These are phyloP conservation scores for Linderina pennispora DNA, from an alignment of 192 early-diverging fungal genomes.

Conservation along the genomic window DNA sequence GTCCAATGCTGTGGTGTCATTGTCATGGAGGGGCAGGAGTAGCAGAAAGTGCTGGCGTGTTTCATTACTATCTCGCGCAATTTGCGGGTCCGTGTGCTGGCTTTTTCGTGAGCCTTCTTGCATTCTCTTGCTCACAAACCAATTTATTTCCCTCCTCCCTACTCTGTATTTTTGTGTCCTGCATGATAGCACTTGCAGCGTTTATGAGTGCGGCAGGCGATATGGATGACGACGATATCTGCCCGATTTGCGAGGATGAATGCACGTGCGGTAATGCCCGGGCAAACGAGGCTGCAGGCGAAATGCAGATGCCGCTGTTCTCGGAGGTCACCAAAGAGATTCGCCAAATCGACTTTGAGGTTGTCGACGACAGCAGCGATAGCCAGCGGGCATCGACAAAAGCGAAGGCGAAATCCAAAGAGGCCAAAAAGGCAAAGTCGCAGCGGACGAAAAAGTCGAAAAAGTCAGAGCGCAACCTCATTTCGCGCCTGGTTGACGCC, in stretches of 20 bases:
- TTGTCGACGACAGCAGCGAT: background rate
- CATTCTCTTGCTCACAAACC: background rate
- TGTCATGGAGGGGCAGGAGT: no score
- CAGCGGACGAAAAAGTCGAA: slow-evolving; percentile 15
- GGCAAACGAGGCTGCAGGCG: slow-evolving; percentile 1
- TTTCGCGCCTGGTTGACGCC: slow-evolving; percentile 23
- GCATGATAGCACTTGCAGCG: slow-evolving; percentile 6
- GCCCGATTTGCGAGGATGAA: slow-evolving; percentile 45
- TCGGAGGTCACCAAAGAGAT: slow-evolving; percentile 14
- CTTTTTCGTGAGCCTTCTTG: no score
- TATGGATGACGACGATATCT: slow-evolving; percentile 45
- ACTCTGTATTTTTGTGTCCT: background rate
- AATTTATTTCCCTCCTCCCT: no score
- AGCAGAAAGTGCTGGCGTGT: no score
- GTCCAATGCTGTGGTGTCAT: no score
- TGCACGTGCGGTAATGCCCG: slow-evolving; percentile 29
- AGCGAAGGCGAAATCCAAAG: no score
- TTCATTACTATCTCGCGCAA: no score
- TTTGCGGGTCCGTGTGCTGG: no score
- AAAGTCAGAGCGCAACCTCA: slow-evolving; percentile 18
- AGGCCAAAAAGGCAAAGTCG: slow-evolving; percentile 9
- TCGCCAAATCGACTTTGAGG: background rate
- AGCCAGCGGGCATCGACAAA: background rate
- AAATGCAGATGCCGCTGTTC: slow-evolving; percentile 27
- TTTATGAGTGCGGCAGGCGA: slow-evolving; percentile 16